Evolutionary conservation across 2,329 filamentous ascomycete genomes (phyloP).

Genomic region (Clonostachys rosea): DNA sequence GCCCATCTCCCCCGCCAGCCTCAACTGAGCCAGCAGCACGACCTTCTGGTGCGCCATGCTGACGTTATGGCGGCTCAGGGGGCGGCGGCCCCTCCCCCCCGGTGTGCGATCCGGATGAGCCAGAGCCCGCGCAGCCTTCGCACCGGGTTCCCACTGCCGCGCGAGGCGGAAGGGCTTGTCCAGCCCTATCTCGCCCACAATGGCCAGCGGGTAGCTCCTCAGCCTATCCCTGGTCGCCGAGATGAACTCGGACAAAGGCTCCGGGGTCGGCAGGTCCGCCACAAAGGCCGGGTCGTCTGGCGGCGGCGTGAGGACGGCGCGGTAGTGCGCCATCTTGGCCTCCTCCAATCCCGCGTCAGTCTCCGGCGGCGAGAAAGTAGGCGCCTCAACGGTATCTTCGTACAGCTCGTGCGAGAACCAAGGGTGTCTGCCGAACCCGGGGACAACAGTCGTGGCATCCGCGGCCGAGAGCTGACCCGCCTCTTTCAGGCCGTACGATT

Average conservation of each 20-base stretch:
- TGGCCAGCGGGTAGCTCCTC: conserved; percentile 49
- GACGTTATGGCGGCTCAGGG: conserved; percentile 60
- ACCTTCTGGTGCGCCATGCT: conserved; percentile 59
- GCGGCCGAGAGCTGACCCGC: not conserved
- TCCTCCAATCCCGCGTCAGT: conserved; percentile 5
- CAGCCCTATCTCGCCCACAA: conserved; percentile 71
- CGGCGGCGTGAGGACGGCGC: conserved; percentile 44
- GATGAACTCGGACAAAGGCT: conserved; percentile 51
- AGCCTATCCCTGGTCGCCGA: conserved; percentile 49
- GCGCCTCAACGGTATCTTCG: conserved; percentile 41
- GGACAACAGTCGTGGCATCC: conserved; percentile 35
- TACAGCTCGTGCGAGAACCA: conserved; percentile 81
- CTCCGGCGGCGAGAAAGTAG: conserved; percentile 23
- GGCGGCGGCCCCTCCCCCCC: conserved; percentile 64
- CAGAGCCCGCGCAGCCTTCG: conserved; percentile 8
- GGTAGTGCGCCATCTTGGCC: conserved; percentile 56
- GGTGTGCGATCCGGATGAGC: conserved; percentile 40
- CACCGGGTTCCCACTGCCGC: conserved; percentile 39
- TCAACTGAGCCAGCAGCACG: conserved; percentile 60
- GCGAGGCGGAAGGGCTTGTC: conserved; percentile 71
- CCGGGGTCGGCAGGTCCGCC: conserved; percentile 48
- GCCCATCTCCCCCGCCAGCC: conserved; percentile 60
- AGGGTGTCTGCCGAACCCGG: conserved; percentile 83
- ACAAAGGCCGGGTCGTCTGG: conserved; percentile 30
- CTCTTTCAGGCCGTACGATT: conserved; percentile 42